phyloP scores from a whole-genome alignment of 371 early-diverging fungal species.

The Mortierella sp. region DNA sequence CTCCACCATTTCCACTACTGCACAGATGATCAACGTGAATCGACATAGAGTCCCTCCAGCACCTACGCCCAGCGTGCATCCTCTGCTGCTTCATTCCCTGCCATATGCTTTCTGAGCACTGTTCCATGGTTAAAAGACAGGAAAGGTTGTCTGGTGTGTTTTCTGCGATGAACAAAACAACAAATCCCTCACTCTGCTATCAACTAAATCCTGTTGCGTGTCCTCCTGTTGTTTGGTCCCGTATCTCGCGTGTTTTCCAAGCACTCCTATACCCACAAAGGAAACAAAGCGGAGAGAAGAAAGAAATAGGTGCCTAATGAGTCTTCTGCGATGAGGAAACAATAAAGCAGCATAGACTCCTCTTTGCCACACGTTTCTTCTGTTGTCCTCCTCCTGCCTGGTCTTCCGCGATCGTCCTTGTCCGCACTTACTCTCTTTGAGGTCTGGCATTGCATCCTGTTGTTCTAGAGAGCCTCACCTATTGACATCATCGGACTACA shows the following conservation, averaged over 20 bases:
- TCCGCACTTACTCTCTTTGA: no score
- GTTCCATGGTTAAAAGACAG: not conserved
- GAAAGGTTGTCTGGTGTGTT: not conserved
- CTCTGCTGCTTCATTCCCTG: constrained; percentile 3
- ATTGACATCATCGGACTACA: no score
- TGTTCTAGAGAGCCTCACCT: no score
- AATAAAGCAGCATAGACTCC: not conserved
- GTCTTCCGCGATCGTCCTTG: no score
- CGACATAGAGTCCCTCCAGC: no score
- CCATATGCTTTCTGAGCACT: constrained; percentile 6
- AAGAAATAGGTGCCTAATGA: not conserved
- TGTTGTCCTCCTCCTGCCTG: constrained; percentile 3
- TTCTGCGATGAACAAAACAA: not conserved
- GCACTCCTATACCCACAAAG: not conserved
- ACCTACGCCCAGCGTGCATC: no score
- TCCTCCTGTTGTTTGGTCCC: not conserved
- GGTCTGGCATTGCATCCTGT: no score
- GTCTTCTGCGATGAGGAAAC: constrained; percentile 5
- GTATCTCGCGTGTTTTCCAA: not conserved
- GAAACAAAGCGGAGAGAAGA: not conserved
- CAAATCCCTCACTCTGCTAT: not conserved
- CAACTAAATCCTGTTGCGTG: not conserved
- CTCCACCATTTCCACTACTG: constrained; percentile 3
- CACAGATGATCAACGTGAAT: no score
- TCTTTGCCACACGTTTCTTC: not conserved